Evolutionary conservation across 2,329 filamentous ascomycete genomes (phyloP).

Genomic region (Arthrinium phaeospermum): DNA sequence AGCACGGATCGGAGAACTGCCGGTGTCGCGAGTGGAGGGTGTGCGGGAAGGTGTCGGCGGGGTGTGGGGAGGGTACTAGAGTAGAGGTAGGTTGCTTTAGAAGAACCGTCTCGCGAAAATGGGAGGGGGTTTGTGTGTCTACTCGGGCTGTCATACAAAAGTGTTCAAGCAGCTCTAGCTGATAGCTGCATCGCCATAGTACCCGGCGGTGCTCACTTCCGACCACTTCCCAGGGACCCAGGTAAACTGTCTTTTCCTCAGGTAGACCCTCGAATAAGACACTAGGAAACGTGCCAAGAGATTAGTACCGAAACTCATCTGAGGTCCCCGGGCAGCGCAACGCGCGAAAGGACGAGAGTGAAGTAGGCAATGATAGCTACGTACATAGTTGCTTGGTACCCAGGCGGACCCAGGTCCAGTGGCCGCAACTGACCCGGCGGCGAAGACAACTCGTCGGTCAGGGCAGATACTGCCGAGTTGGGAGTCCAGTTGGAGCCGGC

Average conservation of each 20-base stretch:
- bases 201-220: slow-evolving; percentile 54
- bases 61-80: slow-evolving; percentile 52
- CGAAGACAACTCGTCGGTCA: slow-evolving; percentile 46
- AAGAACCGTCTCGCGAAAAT: not conserved
- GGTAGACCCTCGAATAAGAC: slow-evolving; percentile 56
- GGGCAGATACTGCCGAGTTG: slow-evolving; percentile 52
- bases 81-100: slow-evolving; percentile 19
- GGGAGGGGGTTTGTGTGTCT: slow-evolving; percentile 12
- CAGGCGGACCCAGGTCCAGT: slow-evolving; percentile 58
- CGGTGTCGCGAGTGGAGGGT: slow-evolving; percentile 57
- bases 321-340: not conserved
- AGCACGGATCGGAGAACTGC: slow-evolving; percentile 54
- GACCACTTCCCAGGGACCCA: slow-evolving; percentile 59
- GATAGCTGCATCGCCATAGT: slow-evolving; percentile 60
- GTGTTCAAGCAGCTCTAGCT: slow-evolving; percentile 57
- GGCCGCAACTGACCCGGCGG: slow-evolving; percentile 48
- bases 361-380: slow-evolving; percentile 22
- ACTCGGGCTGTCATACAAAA: slow-evolving; percentile 45
- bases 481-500: slow-evolving; percentile 54
- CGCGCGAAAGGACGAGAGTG: slow-evolving; percentile 18
- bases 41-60: slow-evolving; percentile 53
- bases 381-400: slow-evolving; percentile 61
- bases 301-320: not conserved
- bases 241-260: slow-evolving; percentile 55
- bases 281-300: slow-evolving; percentile 37